Evolutionary conservation across 2,329 filamentous ascomycete species (phyloP).

Genomic region (Basipetospora chlamydospora): DNA sequence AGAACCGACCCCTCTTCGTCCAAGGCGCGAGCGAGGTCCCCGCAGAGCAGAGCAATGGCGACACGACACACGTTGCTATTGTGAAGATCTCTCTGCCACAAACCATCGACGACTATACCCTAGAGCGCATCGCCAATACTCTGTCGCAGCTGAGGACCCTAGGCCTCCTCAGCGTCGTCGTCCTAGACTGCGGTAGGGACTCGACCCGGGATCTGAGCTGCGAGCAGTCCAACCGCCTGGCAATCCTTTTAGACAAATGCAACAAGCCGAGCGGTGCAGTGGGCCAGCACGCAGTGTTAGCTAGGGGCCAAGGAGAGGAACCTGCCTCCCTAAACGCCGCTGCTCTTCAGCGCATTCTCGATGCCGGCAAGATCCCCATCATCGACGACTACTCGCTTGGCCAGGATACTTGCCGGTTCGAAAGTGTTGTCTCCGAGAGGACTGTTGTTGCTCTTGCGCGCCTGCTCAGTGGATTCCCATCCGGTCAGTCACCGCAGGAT

Average conservation of each 20-base stretch:
- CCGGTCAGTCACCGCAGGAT: constrained; percentile 24
- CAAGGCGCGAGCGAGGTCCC: not conserved
- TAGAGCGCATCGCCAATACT: constrained; percentile 69
- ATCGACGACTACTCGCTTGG: constrained; percentile 26
- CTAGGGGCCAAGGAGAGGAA: no score
- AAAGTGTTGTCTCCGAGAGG: constrained; percentile 35
- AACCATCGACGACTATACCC: constrained; percentile 48
- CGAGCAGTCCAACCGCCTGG: constrained; percentile 58
- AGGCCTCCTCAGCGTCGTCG: constrained; percentile 67
- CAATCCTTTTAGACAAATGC: constrained; percentile 57
- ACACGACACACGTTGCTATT: constrained; percentile 50
- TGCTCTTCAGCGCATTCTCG: not conserved
- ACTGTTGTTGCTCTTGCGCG: constrained; percentile 63
- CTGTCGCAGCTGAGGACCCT: constrained; percentile 70
- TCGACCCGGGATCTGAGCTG: constrained; percentile 26
- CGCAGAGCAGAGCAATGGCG: not conserved
- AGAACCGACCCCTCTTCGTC: constrained; percentile 3
- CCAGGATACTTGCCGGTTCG: constrained; percentile 23
- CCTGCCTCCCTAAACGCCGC: no score
- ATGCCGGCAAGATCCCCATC: constrained; percentile 17
- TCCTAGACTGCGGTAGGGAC: constrained; percentile 54
- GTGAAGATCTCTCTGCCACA: constrained; percentile 72
- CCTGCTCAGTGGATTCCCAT: constrained; percentile 62
- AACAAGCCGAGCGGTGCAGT: constrained; percentile 54
- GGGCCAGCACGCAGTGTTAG: constrained; percentile 32